A percentile compares a stretch with the other conserved stretches of the same genome.
Evolutionary conservation across 306 rosid species (phyloP).

Genomic region (Hylodesmum podocarpum): DNA sequence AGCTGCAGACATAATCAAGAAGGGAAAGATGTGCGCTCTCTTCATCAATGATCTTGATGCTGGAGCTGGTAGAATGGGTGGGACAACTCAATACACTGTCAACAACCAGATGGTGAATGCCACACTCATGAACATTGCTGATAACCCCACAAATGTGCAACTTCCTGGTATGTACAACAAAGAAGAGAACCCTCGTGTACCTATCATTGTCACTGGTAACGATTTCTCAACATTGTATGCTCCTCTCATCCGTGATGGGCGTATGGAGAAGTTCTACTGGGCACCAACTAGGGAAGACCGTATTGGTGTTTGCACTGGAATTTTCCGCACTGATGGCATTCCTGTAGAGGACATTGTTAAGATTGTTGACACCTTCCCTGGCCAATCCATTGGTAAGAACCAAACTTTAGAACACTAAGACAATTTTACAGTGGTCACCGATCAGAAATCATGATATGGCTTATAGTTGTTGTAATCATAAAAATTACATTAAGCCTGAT

Average conservation of each 20-base stretch:
- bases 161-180: constrained; percentile 99
- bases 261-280: constrained; percentile 99
- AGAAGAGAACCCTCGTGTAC: constrained; percentile 91
- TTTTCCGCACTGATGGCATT: constrained; percentile 69
- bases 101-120: constrained; percentile 99
- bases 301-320: constrained; percentile 80
- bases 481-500: no score
- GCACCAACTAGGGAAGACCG: constrained; percentile 92
- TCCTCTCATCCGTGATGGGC: constrained; percentile 98
- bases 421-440: no score
- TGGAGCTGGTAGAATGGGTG: constrained; percentile 93
- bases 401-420: not conserved
- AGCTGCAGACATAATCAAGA: constrained; percentile 78
- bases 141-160: constrained; percentile 89
- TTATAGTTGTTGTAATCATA: no score
- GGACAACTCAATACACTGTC: constrained; percentile 96
- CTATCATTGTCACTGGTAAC: constrained; percentile 91
- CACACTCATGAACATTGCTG: constrained; percentile 98
- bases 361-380: constrained; percentile 92
- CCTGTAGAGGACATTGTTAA: constrained; percentile 43
- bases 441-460: no score
- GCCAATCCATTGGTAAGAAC: constrained; percentile 84
- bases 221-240: constrained; percentile 93
- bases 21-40: constrained; percentile 86
- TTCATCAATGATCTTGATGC: constrained; percentile 99